Base-by-base conservation (phyloP, 495 filamentous ascomycete genomes). In the Alectoria sarmentosa region DNA sequence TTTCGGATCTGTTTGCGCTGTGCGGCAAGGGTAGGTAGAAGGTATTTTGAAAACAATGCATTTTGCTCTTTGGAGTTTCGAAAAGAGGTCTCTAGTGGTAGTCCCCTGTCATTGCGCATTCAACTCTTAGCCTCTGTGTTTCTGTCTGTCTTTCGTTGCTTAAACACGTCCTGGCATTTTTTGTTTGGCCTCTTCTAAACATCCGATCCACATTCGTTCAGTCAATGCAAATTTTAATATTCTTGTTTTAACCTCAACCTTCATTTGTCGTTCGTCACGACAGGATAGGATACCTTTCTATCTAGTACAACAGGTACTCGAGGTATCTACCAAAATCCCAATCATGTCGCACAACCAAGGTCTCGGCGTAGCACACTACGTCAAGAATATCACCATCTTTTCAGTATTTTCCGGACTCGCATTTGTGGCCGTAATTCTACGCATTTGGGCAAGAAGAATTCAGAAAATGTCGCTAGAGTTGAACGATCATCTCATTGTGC, bases 391-490 rank as follows among this genome's bases (percentile, higher is more conserved):
- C 39, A 48, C 28, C 28, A 37, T 66, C 9, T 9, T 69, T 39
- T 6, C 59, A 13, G 36, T 66, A 17, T 69, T 69, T 30, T 52
- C 46, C 9, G 49, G 61, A 38, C 15, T 70, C 26, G 65, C 62
- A 39, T 23, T 58, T 21, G 34, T 65, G 15, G 39, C 68, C 11
- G 57, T 69, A 3, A 49, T 56, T 34, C 30, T 63, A 15, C 60
- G 67, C 34, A 38, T 64, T 15, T 69, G 67, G 64, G 60, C 67
- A 15, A 61, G 67, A 28, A 69, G 28, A 36, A 66, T 69, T 11
- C 61, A 67, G 48, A 69, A 39, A 15, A 60, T 39, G 2, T 46
- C 23, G 23, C 60, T n/a, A 28, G 60, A 66, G 14, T 44, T 67
- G 37, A 69, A 58, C 38, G 67, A 69, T 58, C 64, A 61, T 32